A percentile compares a stretch with the other conserved stretches of the same genome.
Evolutionary conservation across 176 grass and related monocot genomes (phyloP).

Genomic region (Aechmea fasciata): DNA sequence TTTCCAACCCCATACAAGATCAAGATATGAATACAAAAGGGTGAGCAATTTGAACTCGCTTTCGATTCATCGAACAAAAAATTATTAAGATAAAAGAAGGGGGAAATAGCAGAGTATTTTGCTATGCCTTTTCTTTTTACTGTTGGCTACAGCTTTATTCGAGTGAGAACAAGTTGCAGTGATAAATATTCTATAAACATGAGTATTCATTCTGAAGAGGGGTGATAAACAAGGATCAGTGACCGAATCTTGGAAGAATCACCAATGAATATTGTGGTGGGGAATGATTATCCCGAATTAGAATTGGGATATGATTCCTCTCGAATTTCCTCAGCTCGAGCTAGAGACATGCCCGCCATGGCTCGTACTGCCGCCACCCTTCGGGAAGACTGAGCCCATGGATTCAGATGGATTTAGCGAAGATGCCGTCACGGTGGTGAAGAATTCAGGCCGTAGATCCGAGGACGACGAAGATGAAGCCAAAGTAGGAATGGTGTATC

Average conservation of each 20-base stretch:
- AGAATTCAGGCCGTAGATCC: constrained; percentile 15
- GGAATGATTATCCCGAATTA: not conserved
- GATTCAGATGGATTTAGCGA: constrained; percentile 4
- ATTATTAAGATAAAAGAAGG: not conserved
- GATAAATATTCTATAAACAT: constrained; percentile 3
- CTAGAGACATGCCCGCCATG: constrained; percentile 10
- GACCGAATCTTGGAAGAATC: not conserved
- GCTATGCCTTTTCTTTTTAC: not conserved
- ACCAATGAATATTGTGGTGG: not conserved
- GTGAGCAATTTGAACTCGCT: no score
- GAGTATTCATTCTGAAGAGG: not conserved
- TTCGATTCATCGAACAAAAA: not conserved
- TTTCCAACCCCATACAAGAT: no score
- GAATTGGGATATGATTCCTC: not conserved
- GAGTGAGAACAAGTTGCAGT: not conserved
- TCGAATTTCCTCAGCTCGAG: constrained; percentile 16
- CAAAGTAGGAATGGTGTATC: constrained; percentile 16
- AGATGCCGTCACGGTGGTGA: constrained; percentile 4
- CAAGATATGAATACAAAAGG: no score
- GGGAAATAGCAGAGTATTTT: not conserved
- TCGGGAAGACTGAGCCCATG: constrained; percentile 9
- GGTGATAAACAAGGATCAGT: not conserved
- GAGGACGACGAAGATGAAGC: constrained; percentile 24
- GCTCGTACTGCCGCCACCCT: not conserved
- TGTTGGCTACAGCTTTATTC: not conserved